Base-by-base conservation (phyloP, 2,329 filamentous ascomycete genomes). In the Apiospora arundinis region DNA sequence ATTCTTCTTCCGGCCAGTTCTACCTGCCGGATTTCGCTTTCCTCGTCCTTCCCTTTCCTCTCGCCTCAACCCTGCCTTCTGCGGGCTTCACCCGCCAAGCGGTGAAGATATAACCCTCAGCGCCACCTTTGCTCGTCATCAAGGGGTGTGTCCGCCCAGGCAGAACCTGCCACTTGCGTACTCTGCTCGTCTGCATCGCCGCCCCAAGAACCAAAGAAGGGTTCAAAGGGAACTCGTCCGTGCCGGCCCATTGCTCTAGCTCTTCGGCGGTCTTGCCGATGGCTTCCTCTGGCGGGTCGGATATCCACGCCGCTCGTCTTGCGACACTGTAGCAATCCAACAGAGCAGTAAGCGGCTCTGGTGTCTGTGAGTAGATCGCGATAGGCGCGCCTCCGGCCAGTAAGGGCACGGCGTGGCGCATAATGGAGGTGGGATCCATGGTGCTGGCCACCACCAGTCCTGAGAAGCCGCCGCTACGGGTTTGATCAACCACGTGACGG, bases 121-220 rank as follows among this genome's bases (percentile, higher is more conserved):
- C 91, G 0, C 95, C 95, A 25, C 96, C 96, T 52, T 89, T 88
- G 48, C 91, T 91, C 72, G 93, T 97, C 96, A 99, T 99, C 70
- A 97, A 82, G 8, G 96, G 96, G 83, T 99, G 96, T 69, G 96
- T 98, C 70, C 96, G 86, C 0, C 94, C 93, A 0, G 96, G 96
- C 66, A 99, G 82, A 1, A 98, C 95, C 84, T 99, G 96, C 93
- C 94, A 98, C 69, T 90, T 87, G 73, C 93, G 88, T 6, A 93
- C 91, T 18, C 94, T 87, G 67, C 92, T 93, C 2, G 92, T 96
- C 83, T 98, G 95, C 69, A 99, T 86, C 16, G 88, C 90, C 0
- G 94, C 91, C 0, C 92, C 93, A 0, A 98, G 87, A 4, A 99
- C 81, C 69, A 97, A 83, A 2, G 94, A 93, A 0, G 96, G 96